A percentile compares a stretch with the other conserved stretches of the same genome.
These are phyloP conservation scores for Sanguinoderma infundibulare DNA, from an alignment of 1,284 basidiomycete genomes.

Conservation along the genomic window DNA sequence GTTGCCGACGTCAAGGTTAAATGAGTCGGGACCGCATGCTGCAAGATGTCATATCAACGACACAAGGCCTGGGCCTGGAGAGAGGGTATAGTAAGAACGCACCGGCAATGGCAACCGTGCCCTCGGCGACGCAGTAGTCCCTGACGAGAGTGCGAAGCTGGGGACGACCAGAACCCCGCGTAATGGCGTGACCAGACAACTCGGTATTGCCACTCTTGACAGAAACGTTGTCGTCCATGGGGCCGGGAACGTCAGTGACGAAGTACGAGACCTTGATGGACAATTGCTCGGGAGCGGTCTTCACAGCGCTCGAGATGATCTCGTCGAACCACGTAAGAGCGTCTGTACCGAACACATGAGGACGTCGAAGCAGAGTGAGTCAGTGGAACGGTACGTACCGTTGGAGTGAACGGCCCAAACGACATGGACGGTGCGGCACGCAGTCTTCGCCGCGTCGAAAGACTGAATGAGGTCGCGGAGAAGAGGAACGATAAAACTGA, in stretches of 20 bases:
- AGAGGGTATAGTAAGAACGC: neutral
- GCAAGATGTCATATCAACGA: neutral
- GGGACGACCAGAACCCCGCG: conserved; percentile 22
- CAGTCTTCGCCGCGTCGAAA: conserved; percentile 10
- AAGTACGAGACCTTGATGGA: conserved; percentile 9
- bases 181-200: conserved; percentile 17
- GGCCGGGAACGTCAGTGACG: neutral
- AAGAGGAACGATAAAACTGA: conserved; percentile 35
- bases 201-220: neutral
- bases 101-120: conserved; percentile 30
- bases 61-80: no score
- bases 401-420: conserved; percentile 31
- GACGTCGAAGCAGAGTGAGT: neutral
- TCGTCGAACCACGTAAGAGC: conserved; percentile 31
- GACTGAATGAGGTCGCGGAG: conserved; percentile 32
- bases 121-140: conserved; percentile 20
- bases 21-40: conserved; percentile 42
- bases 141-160: conserved; percentile 20
- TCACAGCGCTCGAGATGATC: conserved; percentile 12
- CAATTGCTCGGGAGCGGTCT: neutral
- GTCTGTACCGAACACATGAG: conserved; percentile 15
- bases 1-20: conserved; percentile 41
- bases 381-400: conserved; percentile 26
- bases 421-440: conserved; percentile 28
- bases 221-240: neutral